Conservation (phyloP, 495 filamentous ascomycete genomes). For the Filosporella fistucella region DNA sequence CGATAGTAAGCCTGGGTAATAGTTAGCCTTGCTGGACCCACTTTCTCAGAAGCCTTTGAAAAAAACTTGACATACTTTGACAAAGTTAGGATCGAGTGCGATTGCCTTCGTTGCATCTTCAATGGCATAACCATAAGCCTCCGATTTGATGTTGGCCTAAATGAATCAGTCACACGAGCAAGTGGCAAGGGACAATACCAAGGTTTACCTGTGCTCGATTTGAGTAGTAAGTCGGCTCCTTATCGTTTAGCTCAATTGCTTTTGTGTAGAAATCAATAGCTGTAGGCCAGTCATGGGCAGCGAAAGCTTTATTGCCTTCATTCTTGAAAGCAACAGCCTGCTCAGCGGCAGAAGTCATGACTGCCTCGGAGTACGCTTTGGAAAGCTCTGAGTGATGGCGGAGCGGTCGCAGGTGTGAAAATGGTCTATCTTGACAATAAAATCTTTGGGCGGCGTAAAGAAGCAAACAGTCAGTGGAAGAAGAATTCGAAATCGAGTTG, state of each 20-base stretch:
- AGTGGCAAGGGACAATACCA: constrained; percentile 8
- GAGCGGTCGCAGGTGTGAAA: no score
- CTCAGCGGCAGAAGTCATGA: constrained; percentile 38
- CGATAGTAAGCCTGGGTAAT: constrained; percentile 85
- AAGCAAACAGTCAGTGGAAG: no score
- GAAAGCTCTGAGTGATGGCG: no score
- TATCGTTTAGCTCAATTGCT: constrained; percentile 81
- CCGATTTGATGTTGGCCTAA: constrained; percentile 90
- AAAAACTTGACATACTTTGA: constrained; percentile 56
- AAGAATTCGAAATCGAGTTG: no score
- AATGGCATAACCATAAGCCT: constrained; percentile 89
- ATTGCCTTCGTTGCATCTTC: constrained; percentile 91
- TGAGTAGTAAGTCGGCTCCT: constrained; percentile 84
- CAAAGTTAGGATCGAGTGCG: constrained; percentile 80
- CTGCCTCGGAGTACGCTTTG: no score
- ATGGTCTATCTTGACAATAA: no score
- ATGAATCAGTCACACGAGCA: constrained; percentile 43
- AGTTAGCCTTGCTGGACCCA: constrained; percentile 2
- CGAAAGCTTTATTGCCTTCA: constrained; percentile 91
- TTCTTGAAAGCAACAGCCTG: constrained; percentile 81
- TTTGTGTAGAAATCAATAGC: constrained; percentile 85
- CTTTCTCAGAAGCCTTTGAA: not conserved
- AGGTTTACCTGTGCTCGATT: constrained; percentile 83
- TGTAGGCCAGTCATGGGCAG: constrained; percentile 76
- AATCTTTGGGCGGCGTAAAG: no score